These are phyloP conservation scores for Artemisia tridentata DNA, from an alignment of 129 eudicot genomes.

Conservation along the genomic window DNA sequence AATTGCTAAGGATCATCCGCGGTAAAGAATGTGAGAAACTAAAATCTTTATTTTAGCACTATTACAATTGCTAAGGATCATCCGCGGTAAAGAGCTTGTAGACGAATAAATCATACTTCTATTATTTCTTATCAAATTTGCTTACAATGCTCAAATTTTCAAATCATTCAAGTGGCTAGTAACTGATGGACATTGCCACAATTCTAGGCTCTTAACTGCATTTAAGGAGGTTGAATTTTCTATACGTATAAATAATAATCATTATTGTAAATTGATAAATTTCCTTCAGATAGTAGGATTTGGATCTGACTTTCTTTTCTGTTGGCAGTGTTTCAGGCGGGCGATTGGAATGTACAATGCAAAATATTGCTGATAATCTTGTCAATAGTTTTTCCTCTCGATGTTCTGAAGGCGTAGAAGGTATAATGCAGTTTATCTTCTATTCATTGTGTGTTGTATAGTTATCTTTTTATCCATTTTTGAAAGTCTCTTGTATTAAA, in stretches of 20 bases:
- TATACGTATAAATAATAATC: background rate
- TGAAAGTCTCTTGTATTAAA: constrained; percentile 19
- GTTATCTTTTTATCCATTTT: background rate
- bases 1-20: background rate
- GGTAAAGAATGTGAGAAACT: background rate
- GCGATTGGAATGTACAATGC: constrained; percentile 92
- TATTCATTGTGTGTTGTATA: background rate
- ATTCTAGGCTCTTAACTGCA: no score
- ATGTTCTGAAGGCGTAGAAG: constrained; percentile 68
- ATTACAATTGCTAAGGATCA: background rate
- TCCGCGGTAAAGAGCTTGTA: no score
- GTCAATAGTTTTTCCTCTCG: constrained; percentile 63
- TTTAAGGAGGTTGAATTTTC: no score
- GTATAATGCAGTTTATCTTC: constrained; percentile 25
- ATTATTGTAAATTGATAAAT: constrained; percentile 5
- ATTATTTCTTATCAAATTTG: no score
- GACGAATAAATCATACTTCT: no score
- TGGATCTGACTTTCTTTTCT: constrained; percentile 20
- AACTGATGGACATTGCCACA: no score
- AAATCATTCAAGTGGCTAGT: no score
- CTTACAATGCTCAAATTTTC: no score
- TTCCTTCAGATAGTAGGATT: constrained; percentile 8
- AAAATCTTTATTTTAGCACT: constrained; percentile 1
- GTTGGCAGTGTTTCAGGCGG: constrained; percentile 78
- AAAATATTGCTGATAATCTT: constrained; percentile 89